Evolutionary conservation across 441 rosid genomes (phyloP), one percentile per base, ranked within the genome.

Genomic region (Bocquillonia castaneifolia): DNA sequence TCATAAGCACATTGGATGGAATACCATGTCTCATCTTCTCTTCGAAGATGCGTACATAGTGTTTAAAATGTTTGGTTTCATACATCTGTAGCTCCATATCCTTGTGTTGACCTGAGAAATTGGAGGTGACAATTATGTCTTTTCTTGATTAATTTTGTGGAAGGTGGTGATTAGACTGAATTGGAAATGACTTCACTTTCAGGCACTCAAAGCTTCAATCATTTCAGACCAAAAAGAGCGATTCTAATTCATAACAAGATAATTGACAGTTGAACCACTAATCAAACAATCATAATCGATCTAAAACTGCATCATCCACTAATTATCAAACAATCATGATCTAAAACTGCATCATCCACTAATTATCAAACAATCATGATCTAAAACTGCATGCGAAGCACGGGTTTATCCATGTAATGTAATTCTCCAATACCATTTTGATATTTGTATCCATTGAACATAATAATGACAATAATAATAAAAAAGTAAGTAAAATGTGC

Each of bases 1-100:
- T 75, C 85, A 2, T 64, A 73, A 60, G 56, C 69, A 64, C 31
- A 18, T 34, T 25, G 56, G 55, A 31, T 4, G 18, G 8, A 42
- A 58, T 48, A n/a, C 25, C 28, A 20, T 22, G 32, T 39, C 25
- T 9, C 20, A 22, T 12, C 17, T 51, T 5, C 10, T 39, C 10
- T 64, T 29, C 28, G 10, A 53, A 50, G 50, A 32, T 60, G 59
- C 39, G 22, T 20, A 1, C 34, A 26, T 32, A 53, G 64, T 26
- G 2, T 48, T 39, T 51, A 32, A 44, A 40, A 36, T 26, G 50
- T 23, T 57, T 56, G 60, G 7, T 26, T 10, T 26, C 7, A 22
- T 18, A n/a, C n/a, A 51, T 18, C 39, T 69, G 64, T 59, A 51
- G 60, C 51, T 61, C 59, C 15, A 20, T 23, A 18, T 23, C n/a